Evolutionary conservation across 768 basidiomycete species (phyloP).

Genomic region (Panaeolus papilionaceus): DNA sequence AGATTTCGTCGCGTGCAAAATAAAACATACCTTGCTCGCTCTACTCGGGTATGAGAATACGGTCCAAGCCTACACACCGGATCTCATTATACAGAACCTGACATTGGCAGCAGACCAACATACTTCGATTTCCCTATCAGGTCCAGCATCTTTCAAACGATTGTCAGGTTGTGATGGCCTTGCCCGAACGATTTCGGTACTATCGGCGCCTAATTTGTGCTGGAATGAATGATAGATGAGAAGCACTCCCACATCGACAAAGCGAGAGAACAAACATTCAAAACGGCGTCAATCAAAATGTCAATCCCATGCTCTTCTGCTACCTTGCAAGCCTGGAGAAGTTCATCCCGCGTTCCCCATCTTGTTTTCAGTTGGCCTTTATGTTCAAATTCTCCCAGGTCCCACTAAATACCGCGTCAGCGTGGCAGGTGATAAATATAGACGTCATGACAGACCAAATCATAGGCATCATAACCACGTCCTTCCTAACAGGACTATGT

Average conservation of each 20-base stretch:
- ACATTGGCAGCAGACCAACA: conserved; percentile 19
- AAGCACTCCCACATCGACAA: not conserved
- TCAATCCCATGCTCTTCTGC: conserved; percentile 76
- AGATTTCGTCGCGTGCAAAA: not conserved
- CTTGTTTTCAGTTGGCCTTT: conserved; percentile 74
- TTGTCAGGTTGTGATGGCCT: conserved; percentile 75
- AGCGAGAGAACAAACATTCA: conserved; percentile 64
- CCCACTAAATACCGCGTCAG: conserved; percentile 62
- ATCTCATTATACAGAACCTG: not conserved
- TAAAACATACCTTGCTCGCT: conserved; percentile 60
- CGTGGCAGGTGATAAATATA: not conserved
- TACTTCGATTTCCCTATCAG: conserved; percentile 71
- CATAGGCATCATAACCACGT: conserved; percentile 87
- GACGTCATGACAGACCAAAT: conserved; percentile 57
- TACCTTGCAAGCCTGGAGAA: conserved; percentile 69
- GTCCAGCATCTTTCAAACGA: conserved; percentile 65
- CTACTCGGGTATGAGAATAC: conserved; percentile 84
- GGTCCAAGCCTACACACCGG: conserved; percentile 73
- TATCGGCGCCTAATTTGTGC: conserved; percentile 90
- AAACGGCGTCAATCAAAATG: conserved; percentile 84
- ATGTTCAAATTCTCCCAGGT: conserved; percentile 85
- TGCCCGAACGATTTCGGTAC: conserved; percentile 69
- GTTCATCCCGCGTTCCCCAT: conserved; percentile 89
- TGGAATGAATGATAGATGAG: conserved; percentile 33
- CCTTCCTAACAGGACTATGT: conserved; percentile 52